These are phyloP conservation scores for Endotrypanum monterogeii DNA, from an alignment of 208 protist genomes.

Conservation along the genomic window DNA sequence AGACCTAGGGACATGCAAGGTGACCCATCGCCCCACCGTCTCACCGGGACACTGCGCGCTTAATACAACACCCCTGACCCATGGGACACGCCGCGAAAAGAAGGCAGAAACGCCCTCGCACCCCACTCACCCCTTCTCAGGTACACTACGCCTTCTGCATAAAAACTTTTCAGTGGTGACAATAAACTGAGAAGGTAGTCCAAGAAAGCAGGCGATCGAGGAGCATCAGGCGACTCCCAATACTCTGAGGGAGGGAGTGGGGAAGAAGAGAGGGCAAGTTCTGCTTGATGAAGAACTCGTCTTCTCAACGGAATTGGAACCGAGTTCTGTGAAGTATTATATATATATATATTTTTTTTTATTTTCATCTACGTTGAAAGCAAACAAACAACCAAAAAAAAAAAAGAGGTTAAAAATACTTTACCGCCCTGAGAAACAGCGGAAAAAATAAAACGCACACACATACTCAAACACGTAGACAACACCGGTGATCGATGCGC, in stretches of 20 bases:
- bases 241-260: not conserved
- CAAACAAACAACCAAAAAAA: conserved; percentile 24
- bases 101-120: not conserved
- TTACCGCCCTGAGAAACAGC: not conserved
- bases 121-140: not conserved
- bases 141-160: not conserved
- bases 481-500: not conserved
- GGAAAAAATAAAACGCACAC: not conserved
- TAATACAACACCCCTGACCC: not conserved
- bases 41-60: not conserved
- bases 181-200: not conserved
- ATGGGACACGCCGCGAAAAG: not conserved
- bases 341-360: not conserved
- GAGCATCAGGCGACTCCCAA: too few species aligned
- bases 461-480: too few species aligned
- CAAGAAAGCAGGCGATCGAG: not conserved
- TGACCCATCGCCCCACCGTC: not conserved
- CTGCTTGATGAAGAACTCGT: not conserved
- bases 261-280: not conserved
- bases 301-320: not conserved
- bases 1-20: not conserved
- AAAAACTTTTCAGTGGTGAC: not conserved
- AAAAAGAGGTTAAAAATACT: not conserved
- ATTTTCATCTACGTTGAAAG: too few species aligned
- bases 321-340: not conserved